Evolutionary conservation across 1,284 basidiomycete species (phyloP).

Genomic region (Gymnopus androsaceus): DNA sequence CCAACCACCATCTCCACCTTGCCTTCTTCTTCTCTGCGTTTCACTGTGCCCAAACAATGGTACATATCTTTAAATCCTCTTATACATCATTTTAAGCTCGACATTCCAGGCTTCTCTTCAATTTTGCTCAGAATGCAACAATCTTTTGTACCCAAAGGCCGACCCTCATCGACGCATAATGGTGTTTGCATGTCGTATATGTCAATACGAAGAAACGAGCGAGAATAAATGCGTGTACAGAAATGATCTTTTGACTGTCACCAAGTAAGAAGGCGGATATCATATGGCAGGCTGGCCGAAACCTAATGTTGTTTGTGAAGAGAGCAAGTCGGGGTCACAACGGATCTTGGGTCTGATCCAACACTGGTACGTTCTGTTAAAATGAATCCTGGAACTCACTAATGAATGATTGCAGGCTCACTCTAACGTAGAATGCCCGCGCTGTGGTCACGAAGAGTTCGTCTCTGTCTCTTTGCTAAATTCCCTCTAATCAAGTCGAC

Average conservation of each 20-base stretch:
- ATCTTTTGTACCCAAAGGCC: constrained; percentile 90
- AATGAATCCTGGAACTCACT: constrained; percentile 2
- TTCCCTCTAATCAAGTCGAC: background rate
- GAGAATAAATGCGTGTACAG: constrained; percentile 90
- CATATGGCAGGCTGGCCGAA: background rate
- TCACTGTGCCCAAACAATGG: background rate
- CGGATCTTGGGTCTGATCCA: constrained; percentile 88
- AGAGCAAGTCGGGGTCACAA: constrained; percentile 91
- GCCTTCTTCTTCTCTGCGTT: background rate
- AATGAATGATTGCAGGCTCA: constrained; percentile 54
- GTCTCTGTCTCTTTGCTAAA: constrained; percentile 27
- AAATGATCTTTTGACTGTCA: constrained; percentile 92
- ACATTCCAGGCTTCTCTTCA: constrained; percentile 68
- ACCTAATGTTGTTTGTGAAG: constrained; percentile 41
- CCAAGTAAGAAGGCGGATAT: constrained; percentile 73
- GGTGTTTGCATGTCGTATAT: constrained; percentile 93
- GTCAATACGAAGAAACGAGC: constrained; percentile 84
- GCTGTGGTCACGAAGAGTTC: constrained; percentile 74
- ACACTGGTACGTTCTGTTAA: constrained; percentile 65
- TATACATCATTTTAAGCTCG: background rate
- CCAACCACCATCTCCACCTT: background rate
- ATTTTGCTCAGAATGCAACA: constrained; percentile 93
- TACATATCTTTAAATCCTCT: background rate
- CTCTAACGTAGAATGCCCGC: constrained; percentile 69
- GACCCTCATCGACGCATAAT: constrained; percentile 86